These are phyloP conservation scores for Torrubiellomyces zombiae DNA, from an alignment of 2,329 filamentous ascomycete genomes.

Conservation along the genomic window DNA sequence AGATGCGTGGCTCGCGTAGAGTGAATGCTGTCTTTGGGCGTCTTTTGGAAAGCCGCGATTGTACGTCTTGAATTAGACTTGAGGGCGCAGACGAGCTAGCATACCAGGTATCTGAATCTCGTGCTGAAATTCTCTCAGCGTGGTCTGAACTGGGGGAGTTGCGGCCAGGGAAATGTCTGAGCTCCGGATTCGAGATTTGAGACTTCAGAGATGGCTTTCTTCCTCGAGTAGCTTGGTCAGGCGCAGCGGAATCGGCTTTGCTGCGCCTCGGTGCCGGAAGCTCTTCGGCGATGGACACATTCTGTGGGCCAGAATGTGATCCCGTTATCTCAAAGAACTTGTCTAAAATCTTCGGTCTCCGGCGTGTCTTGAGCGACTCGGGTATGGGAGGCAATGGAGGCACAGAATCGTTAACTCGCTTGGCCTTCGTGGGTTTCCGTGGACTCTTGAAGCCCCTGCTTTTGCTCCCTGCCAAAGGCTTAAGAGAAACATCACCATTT, in stretches of 20 bases:
- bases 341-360: slow-evolving; percentile 10
- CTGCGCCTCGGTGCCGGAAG: background rate
- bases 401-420: slow-evolving; percentile 7
- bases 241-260: slow-evolving; percentile 1
- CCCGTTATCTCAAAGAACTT: slow-evolving; percentile 13
- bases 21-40: too few relatives aligned
- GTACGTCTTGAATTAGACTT: too few relatives aligned
- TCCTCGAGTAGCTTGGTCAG: slow-evolving; percentile 3
- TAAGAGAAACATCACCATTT: slow-evolving; percentile 5
- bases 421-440: slow-evolving; percentile 3
- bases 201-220: slow-evolving; percentile 7
- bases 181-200: slow-evolving; percentile 10
- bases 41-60: too few relatives aligned
- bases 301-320: slow-evolving; percentile 7
- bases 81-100: too few relatives aligned
- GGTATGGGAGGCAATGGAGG: slow-evolving; percentile 16
- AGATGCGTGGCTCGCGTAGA: slow-evolving; percentile 18
- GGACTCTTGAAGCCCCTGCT: slow-evolving; percentile 1
- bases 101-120: too few relatives aligned
- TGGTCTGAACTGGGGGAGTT: too few relatives aligned
- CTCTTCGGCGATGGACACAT: background rate
- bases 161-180: slow-evolving; percentile 4
- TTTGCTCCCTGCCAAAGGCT: too few relatives aligned
- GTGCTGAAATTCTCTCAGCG: too few relatives aligned
- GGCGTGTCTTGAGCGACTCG: slow-evolving; percentile 9